Evolutionary conservation across 306 rosid species (phyloP), one percentile per base, ranked within the genome.

Genomic region (Sphenostylis stenocarpa): DNA sequence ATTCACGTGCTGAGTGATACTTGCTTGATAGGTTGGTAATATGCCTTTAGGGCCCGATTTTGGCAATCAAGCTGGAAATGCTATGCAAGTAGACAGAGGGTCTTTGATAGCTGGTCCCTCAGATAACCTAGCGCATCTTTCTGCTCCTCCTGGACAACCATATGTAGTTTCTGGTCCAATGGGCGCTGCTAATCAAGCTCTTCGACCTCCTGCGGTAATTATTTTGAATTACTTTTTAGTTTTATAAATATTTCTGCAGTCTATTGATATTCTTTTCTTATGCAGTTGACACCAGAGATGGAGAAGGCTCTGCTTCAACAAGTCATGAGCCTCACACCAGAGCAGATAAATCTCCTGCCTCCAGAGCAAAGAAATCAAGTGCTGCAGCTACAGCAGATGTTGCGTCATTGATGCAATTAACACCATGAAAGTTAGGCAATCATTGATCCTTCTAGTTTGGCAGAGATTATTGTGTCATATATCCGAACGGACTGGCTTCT

Each of bases 291-390:
- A 55, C 96, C 92, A 28, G 99, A 95, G 57, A 91, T 89, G 98
- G 99, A 95, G 89, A 90, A 89, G 88, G 92, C 90, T 1, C 81
- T 92, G 77, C 99, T 92, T 75, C 99, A 96, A 83, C 99, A 92
- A 77, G 99, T 96, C 78, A 96, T 92, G 99, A 92, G 93, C 85
- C 97, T 96, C 69, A 91, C 98, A 44, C 96, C 88, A 0, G 98
- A 89, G 57, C 96, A 91, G 84, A 88, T 93, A 53, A 87, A 93
- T 84, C 90, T 92, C 29, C 78, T 91, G 16, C 98, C 99, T 61
- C 97, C 98, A 12, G 99, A 96, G 70, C 98, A 92, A 79, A 87
- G 97, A 80, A 92, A 87, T 75, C 99, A 92, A 88, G 99, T 96
- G 84, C 89, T 92, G 67, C 97, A 92, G 82, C 89, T 96, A 76